phyloP scores from a whole-genome alignment of 1,284 basidiomycete genomes.

The Ustilago nuda region DNA sequence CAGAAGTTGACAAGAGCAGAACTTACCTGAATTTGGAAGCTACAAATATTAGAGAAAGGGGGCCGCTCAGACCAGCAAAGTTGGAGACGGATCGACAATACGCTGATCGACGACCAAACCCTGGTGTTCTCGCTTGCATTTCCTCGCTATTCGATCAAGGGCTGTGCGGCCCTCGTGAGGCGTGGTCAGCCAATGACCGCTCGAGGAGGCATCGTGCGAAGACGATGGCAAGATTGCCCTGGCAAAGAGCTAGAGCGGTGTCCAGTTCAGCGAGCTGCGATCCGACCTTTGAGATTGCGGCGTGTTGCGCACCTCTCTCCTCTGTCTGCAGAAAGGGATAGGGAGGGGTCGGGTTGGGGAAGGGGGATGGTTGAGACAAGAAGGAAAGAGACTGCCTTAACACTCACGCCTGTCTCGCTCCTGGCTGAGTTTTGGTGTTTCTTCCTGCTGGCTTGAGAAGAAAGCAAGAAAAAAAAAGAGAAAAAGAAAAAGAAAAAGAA shows the following conservation, averaged over 20 bases:
- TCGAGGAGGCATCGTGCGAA: conserved; percentile 40
- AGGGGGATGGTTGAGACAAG: neutral
- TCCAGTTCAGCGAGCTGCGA: conserved; percentile 1
- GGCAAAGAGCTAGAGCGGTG: conserved; percentile 34
- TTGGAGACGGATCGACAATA: neutral
- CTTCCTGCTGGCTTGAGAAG: conserved; percentile 11
- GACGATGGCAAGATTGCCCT: conserved; percentile 50
- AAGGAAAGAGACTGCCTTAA: neutral
- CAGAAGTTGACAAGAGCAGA: conserved; percentile 1
- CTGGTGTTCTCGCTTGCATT: conserved; percentile 41
- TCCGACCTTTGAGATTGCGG: neutral
- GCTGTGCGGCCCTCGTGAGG: too few relatives aligned
- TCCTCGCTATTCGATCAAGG: conserved; percentile 13
- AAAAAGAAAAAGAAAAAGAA: neutral
- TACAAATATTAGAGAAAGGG: neutral
- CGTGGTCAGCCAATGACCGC: neutral
- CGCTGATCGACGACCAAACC: neutral
- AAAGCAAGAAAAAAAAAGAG: conserved; percentile 1
- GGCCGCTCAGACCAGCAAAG: neutral
- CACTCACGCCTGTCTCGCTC: conserved; percentile 1
- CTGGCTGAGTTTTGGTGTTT: conserved; percentile 17
- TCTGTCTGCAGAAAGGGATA: neutral
- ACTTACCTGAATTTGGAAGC: conserved; percentile 27
- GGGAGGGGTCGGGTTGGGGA: neutral
- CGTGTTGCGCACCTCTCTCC: neutral